A percentile compares a stretch with the other conserved stretches of the same genome.
phyloP scores from a whole-genome alignment of 2,329 filamentous ascomycete species.

The Hansfordia pulvinata region DNA sequence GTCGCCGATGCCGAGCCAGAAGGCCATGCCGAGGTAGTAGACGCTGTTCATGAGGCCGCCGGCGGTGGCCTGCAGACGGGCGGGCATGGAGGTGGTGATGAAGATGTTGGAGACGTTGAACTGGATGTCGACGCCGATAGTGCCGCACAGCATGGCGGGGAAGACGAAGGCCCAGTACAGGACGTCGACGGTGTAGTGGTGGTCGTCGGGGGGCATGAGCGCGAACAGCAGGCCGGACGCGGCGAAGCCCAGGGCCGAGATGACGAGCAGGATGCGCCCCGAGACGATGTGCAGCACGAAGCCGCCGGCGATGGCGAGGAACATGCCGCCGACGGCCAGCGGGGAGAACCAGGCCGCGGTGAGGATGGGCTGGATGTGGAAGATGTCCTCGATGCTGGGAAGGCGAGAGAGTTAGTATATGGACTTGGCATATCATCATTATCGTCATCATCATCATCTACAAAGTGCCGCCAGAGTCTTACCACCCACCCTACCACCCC shows the following conservation, averaged over 20 bases:
- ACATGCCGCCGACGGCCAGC: slow-evolving; percentile 52
- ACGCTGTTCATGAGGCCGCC: slow-evolving; percentile 59
- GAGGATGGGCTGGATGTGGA: slow-evolving; percentile 44
- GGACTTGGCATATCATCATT: slow-evolving; percentile 10
- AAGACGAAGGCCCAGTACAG: slow-evolving; percentile 65
- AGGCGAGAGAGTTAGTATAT: slow-evolving; percentile 33
- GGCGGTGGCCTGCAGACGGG: slow-evolving; percentile 54
- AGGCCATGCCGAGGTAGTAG: slow-evolving; percentile 57
- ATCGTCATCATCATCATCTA: background rate
- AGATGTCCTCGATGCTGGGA: slow-evolving; percentile 43
- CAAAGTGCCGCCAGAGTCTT: no score
- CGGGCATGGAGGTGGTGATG: slow-evolving; percentile 59
- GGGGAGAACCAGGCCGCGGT: slow-evolving; percentile 58
- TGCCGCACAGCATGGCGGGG: slow-evolving; percentile 54
- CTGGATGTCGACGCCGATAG: slow-evolving; percentile 61
- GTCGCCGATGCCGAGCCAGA: slow-evolving; percentile 59
- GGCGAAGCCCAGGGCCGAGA: slow-evolving; percentile 47
- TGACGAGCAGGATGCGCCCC: slow-evolving; percentile 46
- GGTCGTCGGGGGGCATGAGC: slow-evolving; percentile 32
- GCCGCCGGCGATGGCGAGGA: slow-evolving; percentile 49
- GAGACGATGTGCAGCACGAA: slow-evolving; percentile 54
- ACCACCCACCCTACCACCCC: no score
- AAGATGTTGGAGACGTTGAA: slow-evolving; percentile 68
- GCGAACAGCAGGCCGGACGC: slow-evolving; percentile 49
- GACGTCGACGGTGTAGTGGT: slow-evolving; percentile 17